A percentile compares a stretch with the other conserved stretches of the same genome.
Conservation (phyloP, 768 basidiomycete genomes). For the Leccinum barrowsii region DNA sequence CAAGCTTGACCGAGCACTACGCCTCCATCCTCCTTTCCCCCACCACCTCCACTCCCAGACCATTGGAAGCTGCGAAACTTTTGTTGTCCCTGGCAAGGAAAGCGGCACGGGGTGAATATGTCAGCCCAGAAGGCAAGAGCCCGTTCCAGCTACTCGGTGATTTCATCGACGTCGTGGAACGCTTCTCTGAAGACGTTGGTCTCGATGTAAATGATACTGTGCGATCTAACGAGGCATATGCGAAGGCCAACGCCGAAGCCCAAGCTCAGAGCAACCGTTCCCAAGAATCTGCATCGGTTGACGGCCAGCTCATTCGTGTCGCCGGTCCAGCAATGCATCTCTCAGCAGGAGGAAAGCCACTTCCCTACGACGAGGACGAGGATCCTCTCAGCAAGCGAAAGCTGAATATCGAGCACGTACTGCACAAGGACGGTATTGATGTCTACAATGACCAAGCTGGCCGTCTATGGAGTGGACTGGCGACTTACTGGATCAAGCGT, state of each 20-base stretch:
- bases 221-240: slow-evolving; percentile 48
- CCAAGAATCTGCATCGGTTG: slow-evolving; percentile 42
- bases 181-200: slow-evolving; percentile 89
- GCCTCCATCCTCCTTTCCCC: slow-evolving; percentile 60
- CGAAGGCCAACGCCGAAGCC: slow-evolving; percentile 45
- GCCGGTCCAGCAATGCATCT: slow-evolving; percentile 61
- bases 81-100: slow-evolving; percentile 80
- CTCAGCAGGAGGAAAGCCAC: slow-evolving; percentile 46
- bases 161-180: slow-evolving; percentile 89
- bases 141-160: slow-evolving; percentile 92
- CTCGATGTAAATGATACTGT: slow-evolving; percentile 75
- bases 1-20: slow-evolving; percentile 77
- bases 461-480: slow-evolving; percentile 91
- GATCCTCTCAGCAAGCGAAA: slow-evolving; percentile 68
- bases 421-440: slow-evolving; percentile 79
- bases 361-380: slow-evolving; percentile 74
- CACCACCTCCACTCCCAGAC: slow-evolving; percentile 61
- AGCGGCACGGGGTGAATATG: slow-evolving; percentile 78
- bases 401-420: slow-evolving; percentile 84
- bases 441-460: slow-evolving; percentile 98
- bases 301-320: slow-evolving; percentile 67
- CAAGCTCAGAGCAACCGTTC: slow-evolving; percentile 31
- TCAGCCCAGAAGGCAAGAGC: slow-evolving; percentile 89
- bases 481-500: slow-evolving; percentile 98
- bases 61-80: slow-evolving; percentile 92